Evolutionary conservation across 2,329 filamentous ascomycete species (phyloP), one percentile per base, ranked within the genome.

Genomic region (Pseudogymnoascus sp.): DNA sequence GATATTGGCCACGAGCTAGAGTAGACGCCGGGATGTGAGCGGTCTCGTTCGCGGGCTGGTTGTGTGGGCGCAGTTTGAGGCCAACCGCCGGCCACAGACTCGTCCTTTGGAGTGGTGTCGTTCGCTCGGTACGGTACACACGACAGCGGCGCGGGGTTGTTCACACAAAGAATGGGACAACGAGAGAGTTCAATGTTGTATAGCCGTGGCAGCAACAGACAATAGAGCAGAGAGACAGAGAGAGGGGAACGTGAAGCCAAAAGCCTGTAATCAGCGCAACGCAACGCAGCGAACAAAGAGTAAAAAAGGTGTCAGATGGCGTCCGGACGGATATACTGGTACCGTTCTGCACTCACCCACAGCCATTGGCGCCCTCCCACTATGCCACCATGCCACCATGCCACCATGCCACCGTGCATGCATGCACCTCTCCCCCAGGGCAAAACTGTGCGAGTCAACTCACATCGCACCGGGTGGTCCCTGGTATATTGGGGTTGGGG

Each of bases 1-100:
- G 41, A 45, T 45, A 45, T 25, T 45, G 41, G 41, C 41, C 41
- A 45, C 41, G 41, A 45, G 41, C 41, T 45, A 45, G 41, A 45
- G 41, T 45, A 25, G 41, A 45, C 41, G 41, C 41, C 22, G 41
- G 41, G 41, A 45, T 45, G 41, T 45, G 41, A 45, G 41, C 41
- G 41, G 19, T 45, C 41, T 14, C 22, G 41, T 25, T 45, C 22
- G 41, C 41, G 12, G 41, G 41, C 11, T 25, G 41, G 22, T 2
- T 45, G 41, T 25, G 19, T 45, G 41, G 41, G 22, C 41, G 22
- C 41, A n/a, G 41, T 45, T 45, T 45, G 41, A 45, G 41, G 41
- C 41, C 41, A 45, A n/a, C 22, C 41, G 41, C 41, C 41, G 41
- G 41, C 22, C 41, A 45, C 22, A n/a, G 19, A 23, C 9, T 22